phyloP scores from a whole-genome alignment of 1,284 basidiomycete genomes.

The Phaffia rhodozyma region DNA sequence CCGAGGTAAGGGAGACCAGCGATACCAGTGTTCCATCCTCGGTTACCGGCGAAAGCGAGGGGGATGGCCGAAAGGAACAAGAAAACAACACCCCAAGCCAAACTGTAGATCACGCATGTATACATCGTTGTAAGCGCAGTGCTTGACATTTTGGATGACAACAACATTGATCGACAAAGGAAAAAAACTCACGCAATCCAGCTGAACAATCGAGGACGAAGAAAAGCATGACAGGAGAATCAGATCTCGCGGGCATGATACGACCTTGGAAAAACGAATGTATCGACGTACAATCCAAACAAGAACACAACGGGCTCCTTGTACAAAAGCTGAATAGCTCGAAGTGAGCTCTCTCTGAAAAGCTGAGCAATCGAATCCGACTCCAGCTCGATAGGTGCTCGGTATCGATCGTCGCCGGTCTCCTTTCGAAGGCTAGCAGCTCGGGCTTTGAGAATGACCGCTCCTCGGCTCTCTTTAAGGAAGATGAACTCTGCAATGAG shows the following conservation, averaged over 20 bases:
- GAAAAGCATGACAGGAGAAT: too few relatives aligned
- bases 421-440: conserved; percentile 50
- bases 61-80: conserved; percentile 15
- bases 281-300: conserved; percentile 10
- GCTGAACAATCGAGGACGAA: too few relatives aligned
- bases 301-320: conserved; percentile 21
- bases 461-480: conserved; percentile 47
- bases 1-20: conserved; percentile 8
- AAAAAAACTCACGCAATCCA: not conserved
- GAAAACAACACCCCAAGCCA: not conserved
- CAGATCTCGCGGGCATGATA: not conserved
- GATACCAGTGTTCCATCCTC: conserved; percentile 2
- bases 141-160: not conserved
- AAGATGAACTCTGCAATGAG: not conserved
- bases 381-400: conserved; percentile 53
- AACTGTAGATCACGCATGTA: not conserved
- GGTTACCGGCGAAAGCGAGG: conserved; percentile 2
- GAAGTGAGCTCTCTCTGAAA: conserved; percentile 53
- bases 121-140: too few relatives aligned
- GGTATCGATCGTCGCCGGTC: conserved; percentile 49
- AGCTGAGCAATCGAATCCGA: conserved; percentile 44
- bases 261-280: not conserved
- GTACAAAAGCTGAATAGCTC: conserved; percentile 37
- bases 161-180: not conserved
- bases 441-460: conserved; percentile 49